Conservation (phyloP, 2,329 filamentous ascomycete species). For the Onygenales sp. region DNA sequence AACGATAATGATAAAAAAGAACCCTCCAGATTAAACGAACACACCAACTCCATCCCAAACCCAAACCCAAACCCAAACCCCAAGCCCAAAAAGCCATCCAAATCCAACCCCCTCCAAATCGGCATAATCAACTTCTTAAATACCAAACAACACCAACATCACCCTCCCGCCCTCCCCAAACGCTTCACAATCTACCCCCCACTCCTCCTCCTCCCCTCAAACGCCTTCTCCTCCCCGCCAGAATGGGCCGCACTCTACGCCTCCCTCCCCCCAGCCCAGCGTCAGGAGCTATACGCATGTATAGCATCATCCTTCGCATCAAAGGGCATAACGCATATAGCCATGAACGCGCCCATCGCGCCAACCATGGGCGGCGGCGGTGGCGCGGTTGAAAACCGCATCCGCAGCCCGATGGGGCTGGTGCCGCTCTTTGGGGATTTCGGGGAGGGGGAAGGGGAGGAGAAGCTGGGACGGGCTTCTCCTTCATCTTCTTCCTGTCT, state of each 20-base stretch:
- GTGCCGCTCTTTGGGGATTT: slow-evolving; percentile 66
- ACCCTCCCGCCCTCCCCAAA: slow-evolving; percentile 25
- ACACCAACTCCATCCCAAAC: background rate
- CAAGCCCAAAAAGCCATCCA: background rate
- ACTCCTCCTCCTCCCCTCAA: slow-evolving; percentile 47
- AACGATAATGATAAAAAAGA: background rate
- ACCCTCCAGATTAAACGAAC: background rate
- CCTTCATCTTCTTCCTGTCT: too few relatives aligned
- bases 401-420: slow-evolving; percentile 64
- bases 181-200: slow-evolving; percentile 48
- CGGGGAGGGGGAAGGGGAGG: slow-evolving; percentile 38
- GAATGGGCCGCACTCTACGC: slow-evolving; percentile 21
- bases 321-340: slow-evolving; percentile 44
- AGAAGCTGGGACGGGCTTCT: slow-evolving; percentile 10
- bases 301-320: slow-evolving; percentile 32
- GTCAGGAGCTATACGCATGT: slow-evolving; percentile 31
- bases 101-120: background rate
- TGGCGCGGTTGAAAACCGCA: slow-evolving; percentile 50
- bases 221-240: slow-evolving; percentile 30
- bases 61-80: background rate
- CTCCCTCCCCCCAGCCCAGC: slow-evolving; percentile 17
- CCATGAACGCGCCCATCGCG: slow-evolving; percentile 49
- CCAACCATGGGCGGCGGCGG: slow-evolving; percentile 15
- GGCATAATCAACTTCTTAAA: slow-evolving; percentile 16
- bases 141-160: slow-evolving; percentile 12